Conservation (phyloP, 768 basidiomycete species). For the Naganishia vaughanmartiniae region DNA sequence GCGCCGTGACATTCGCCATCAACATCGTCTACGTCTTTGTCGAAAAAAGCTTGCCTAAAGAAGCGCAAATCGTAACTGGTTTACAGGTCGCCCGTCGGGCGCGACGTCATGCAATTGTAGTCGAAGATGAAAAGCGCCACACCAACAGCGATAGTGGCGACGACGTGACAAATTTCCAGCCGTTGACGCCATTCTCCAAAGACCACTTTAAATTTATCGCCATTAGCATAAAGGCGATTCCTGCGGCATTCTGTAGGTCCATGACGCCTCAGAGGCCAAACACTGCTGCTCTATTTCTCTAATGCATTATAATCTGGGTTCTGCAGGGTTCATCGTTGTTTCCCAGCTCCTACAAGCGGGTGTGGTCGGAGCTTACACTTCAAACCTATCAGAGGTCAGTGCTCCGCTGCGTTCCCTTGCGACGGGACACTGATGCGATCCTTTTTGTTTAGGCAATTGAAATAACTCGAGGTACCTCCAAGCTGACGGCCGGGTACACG, state of each 20-base stretch:
- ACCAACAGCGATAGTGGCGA: not conserved
- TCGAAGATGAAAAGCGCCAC: not conserved
- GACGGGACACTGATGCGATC: not conserved
- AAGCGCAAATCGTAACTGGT: constrained; percentile 30
- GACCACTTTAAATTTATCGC: constrained; percentile 22
- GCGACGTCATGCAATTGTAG: not conserved
- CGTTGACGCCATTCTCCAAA: constrained; percentile 22
- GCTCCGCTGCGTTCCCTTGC: not conserved
- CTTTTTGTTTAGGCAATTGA: constrained; percentile 34
- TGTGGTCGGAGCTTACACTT: constrained; percentile 42
- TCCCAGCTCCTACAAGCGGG: constrained; percentile 45
- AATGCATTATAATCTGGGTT: too few species aligned
- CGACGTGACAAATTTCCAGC: not conserved
- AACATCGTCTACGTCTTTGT: constrained; percentile 42
- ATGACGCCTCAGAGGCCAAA: too few species aligned
- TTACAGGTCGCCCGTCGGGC: not conserved
- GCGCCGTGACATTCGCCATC: constrained; percentile 39
- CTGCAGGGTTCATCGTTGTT: constrained; percentile 22
- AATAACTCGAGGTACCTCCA: constrained; percentile 44
- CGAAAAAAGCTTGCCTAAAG: constrained; percentile 40
- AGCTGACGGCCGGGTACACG: constrained; percentile 50
- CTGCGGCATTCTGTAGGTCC: constrained; percentile 30
- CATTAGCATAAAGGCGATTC: constrained; percentile 27
- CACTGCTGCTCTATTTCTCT: not conserved
- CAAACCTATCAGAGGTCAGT: constrained; percentile 46